These are phyloP conservation scores for Musa itinerans DNA, from an alignment of 176 grass and related monocot species.

Conservation along the genomic window DNA sequence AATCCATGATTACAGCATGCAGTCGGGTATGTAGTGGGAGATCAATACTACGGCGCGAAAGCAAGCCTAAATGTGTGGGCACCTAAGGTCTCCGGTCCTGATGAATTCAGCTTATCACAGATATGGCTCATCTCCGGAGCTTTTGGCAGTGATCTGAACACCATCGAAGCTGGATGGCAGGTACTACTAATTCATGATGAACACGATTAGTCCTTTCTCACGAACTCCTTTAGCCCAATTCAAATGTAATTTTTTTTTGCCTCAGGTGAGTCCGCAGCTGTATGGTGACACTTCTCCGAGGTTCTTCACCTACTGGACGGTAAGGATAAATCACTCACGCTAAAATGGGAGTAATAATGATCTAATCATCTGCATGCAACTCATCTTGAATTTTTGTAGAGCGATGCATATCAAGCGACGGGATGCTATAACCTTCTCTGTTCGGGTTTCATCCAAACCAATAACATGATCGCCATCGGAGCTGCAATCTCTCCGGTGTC, in stretches of 20 bases:
- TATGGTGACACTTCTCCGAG: constrained; percentile 75
- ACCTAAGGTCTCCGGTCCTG: constrained; percentile 48
- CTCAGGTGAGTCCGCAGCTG: constrained; percentile 76
- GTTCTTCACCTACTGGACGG: constrained; percentile 97
- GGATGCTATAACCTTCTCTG: constrained; percentile 94
- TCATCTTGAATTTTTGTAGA: constrained; percentile 8
- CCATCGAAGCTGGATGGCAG: constrained; percentile 95
- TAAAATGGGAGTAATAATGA: background rate
- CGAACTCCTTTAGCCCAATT: background rate
- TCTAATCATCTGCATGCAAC: background rate
- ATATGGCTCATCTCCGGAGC: constrained; percentile 86
- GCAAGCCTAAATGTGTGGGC: constrained; percentile 90
- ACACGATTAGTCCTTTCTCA: background rate
- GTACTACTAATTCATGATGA: constrained; percentile 16
- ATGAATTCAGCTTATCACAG: constrained; percentile 90
- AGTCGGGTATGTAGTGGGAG: constrained; percentile 67
- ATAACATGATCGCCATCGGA: constrained; percentile 79
- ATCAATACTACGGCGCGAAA: constrained; percentile 65
- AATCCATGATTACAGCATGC: constrained; percentile 47
- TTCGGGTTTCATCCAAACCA: constrained; percentile 91
- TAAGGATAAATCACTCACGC: constrained; percentile 11
- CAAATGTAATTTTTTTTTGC: background rate
- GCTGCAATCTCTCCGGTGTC: constrained; percentile 83
- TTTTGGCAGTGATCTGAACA: constrained; percentile 93
- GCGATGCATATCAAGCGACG: constrained; percentile 90